Conservation (phyloP, 768 basidiomycete genomes). For the Candolleomyces aberdarensis region DNA sequence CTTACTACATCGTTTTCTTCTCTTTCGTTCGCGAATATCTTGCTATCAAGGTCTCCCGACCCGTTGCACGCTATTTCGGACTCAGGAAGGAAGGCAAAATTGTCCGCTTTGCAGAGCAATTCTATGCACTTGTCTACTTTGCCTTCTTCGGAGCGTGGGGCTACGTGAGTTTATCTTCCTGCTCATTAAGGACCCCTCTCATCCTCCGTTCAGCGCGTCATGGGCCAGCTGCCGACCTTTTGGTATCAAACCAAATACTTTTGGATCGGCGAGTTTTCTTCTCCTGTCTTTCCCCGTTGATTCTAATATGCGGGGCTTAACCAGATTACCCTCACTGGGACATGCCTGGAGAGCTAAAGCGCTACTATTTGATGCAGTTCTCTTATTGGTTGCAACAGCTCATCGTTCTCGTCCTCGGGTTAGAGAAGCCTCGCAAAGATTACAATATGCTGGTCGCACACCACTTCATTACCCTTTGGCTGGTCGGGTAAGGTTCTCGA, state of each 20-base stretch:
- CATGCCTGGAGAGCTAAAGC: conserved; percentile 81
- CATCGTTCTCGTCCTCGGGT: conserved; percentile 73
- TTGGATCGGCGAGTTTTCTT: conserved; percentile 51
- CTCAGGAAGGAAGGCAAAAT: conserved; percentile 66
- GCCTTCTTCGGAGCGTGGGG: conserved; percentile 69
- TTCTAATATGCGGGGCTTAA: not conserved
- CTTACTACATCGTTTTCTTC: conserved; percentile 84
- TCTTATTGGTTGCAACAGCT: conserved; percentile 96
- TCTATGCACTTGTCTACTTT: conserved; percentile 85
- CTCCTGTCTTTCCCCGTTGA: not conserved
- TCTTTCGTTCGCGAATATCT: conserved; percentile 82
- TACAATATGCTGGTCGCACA: conserved; percentile 84
- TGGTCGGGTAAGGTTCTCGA: conserved; percentile 59
- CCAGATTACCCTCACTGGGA: conserved; percentile 87
- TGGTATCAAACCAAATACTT: conserved; percentile 84
- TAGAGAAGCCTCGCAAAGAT: conserved; percentile 96
- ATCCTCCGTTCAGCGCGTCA: conserved; percentile 57
- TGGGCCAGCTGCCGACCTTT: conserved; percentile 79
- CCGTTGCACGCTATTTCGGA: conserved; percentile 68
- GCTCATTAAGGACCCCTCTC: conserved; percentile 3
- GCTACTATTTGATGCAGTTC: conserved; percentile 91
- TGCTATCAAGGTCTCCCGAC: conserved; percentile 60
- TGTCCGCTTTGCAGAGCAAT: conserved; percentile 88
- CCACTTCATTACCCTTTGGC: conserved; percentile 93
- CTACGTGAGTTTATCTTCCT: conserved; percentile 50